Conservation (phyloP, 768 basidiomycete species). For the Strobilomyces confusus region DNA sequence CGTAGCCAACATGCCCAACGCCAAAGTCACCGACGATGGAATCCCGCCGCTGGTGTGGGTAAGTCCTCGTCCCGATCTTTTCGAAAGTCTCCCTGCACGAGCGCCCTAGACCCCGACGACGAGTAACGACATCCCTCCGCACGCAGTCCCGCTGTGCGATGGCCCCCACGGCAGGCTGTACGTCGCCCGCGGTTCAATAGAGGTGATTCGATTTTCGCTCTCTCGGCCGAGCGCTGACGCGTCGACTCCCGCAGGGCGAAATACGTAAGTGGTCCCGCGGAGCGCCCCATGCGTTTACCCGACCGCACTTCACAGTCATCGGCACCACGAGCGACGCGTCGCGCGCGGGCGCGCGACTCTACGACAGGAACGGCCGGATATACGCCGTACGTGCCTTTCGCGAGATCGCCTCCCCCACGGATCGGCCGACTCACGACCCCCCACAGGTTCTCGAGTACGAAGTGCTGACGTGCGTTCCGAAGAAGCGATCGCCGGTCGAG, state of each 20-base stretch:
- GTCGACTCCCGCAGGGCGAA: slow-evolving; percentile 12
- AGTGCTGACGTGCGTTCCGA: slow-evolving; percentile 18
- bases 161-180: slow-evolving; percentile 11
- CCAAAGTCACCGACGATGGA: background rate
- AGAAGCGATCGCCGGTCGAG: slow-evolving; percentile 12
- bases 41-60: background rate
- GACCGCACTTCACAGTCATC: slow-evolving; percentile 6
- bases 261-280: slow-evolving; percentile 9
- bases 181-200: slow-evolving; percentile 16
- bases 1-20: background rate
- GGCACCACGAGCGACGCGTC: slow-evolving; percentile 13
- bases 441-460: slow-evolving; percentile 20
- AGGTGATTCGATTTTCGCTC: slow-evolving; percentile 3
- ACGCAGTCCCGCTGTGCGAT: slow-evolving; percentile 11
- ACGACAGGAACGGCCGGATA: slow-evolving; percentile 9
- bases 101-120: slow-evolving; percentile 7
- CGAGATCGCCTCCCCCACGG: background rate
- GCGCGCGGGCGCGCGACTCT: slow-evolving; percentile 15
- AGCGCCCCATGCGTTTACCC: background rate
- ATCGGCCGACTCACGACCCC: background rate
- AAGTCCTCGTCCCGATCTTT: background rate
- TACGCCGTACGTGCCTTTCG: slow-evolving; percentile 3
- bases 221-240: slow-evolving; percentile 1
- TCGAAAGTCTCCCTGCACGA: background rate
- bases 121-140: slow-evolving; percentile 20